phyloP scores from a whole-genome alignment of 306 rosid genomes.

The Alnus glutinosa region DNA sequence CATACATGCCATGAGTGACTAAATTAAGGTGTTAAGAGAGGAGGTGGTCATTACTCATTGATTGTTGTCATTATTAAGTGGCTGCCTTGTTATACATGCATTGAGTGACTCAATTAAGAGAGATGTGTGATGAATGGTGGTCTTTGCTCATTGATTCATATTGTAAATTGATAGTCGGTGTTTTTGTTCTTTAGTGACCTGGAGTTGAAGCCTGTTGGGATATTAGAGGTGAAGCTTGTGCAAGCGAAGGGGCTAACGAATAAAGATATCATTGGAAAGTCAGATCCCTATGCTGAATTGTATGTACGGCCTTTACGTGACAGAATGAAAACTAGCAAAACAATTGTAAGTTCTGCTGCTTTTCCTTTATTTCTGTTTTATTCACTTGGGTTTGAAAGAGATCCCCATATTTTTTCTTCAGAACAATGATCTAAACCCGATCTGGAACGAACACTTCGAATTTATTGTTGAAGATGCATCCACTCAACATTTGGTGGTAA shows the following conservation, averaged over 20 bases:
- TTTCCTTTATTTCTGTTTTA: conserved; percentile 7
- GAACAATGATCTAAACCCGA: conserved; percentile 94
- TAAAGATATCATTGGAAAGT: conserved; percentile 92
- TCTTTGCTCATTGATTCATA: conserved; percentile 24
- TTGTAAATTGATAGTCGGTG: conserved; percentile 4
- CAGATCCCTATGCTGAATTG: conserved; percentile 85
- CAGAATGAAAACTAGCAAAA: conserved; percentile 88
- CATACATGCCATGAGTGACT: not conserved
- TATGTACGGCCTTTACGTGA: conserved; percentile 76
- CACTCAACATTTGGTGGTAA: conserved; percentile 81
- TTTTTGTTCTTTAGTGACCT: conserved; percentile 66
- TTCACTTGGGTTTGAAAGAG: conserved; percentile 27
- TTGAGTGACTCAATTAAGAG: not conserved
- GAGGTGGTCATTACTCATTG: conserved; percentile 22
- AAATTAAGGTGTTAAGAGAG: not conserved
- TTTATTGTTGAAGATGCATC: conserved; percentile 83
- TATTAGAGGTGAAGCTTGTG: conserved; percentile 94
- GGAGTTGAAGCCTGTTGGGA: conserved; percentile 91
- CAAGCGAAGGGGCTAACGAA: conserved; percentile 93
- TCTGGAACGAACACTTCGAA: conserved; percentile 97
- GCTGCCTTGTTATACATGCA: conserved; percentile 6
- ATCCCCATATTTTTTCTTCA: conserved; percentile 34
- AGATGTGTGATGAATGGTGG: conserved; percentile 1
- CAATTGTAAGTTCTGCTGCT: conserved; percentile 57
- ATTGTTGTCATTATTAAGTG: not conserved